A percentile compares a stretch with the other conserved stretches of the same genome.
Conservation (phyloP, 2,329 filamentous ascomycete species). For the Talaromyces marneffei region DNA sequence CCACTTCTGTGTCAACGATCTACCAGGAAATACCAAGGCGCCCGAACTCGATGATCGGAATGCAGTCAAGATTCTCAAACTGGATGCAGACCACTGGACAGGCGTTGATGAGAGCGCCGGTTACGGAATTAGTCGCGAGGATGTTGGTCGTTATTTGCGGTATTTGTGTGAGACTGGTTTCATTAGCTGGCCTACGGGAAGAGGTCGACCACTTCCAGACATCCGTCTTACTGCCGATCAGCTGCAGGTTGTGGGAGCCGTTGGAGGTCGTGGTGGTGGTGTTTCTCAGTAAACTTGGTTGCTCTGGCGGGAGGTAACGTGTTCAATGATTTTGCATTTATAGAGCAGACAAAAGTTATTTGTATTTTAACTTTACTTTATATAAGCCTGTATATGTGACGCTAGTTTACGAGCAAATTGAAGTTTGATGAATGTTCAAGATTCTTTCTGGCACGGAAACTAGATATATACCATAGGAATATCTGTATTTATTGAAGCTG, state of each 20-base stretch:
- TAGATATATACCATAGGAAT: not conserved
- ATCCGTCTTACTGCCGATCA: slow-evolving; percentile 10
- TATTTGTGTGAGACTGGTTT: slow-evolving; percentile 61
- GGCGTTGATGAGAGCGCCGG: slow-evolving; percentile 53
- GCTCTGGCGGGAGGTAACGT: not conserved
- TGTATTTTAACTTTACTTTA: not conserved
- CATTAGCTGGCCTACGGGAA: slow-evolving; percentile 33
- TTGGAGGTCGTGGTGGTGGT: slow-evolving; percentile 14
- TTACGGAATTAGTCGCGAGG: slow-evolving; percentile 54
- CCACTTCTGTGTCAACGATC: slow-evolving; percentile 64
- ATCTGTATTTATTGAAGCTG: too few species aligned
- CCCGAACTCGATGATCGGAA: slow-evolving; percentile 71
- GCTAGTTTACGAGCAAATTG: not conserved
- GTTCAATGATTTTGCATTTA: not conserved
- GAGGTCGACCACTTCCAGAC: slow-evolving; percentile 12
- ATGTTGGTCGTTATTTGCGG: slow-evolving; percentile 58
- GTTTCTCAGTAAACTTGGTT: not conserved
- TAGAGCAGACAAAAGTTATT: slow-evolving; percentile 3
- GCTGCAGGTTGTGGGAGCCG: slow-evolving; percentile 13
- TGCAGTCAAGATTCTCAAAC: slow-evolving; percentile 57
- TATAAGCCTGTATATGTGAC: not conserved
- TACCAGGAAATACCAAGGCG: slow-evolving; percentile 64
- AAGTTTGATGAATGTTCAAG: not conserved
- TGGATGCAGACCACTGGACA: slow-evolving; percentile 53
- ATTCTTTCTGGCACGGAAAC: not conserved